These are phyloP conservation scores for Phialocephala subalpina DNA, from an alignment of 2,329 filamentous ascomycete genomes.

Conservation along the genomic window DNA sequence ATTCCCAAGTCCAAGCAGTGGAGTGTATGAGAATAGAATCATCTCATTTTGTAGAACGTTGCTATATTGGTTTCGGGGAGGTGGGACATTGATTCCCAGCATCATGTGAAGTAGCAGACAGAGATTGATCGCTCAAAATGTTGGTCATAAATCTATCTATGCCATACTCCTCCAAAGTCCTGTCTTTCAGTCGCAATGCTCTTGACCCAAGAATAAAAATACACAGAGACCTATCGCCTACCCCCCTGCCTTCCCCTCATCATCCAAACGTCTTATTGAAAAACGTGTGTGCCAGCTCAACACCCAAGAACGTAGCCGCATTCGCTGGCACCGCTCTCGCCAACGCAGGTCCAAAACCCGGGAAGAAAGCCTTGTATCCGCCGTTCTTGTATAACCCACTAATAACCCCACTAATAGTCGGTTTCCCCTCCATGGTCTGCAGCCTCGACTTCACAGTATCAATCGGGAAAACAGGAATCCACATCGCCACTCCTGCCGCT, in stretches of 20 bases:
- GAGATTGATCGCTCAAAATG: constrained; percentile 5
- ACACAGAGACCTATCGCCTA: background rate
- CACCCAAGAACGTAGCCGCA: constrained; percentile 90
- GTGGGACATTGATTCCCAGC: background rate
- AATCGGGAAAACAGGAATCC: constrained; percentile 97
- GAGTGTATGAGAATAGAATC: background rate
- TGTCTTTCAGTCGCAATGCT: constrained; percentile 14
- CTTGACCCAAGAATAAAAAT: background rate
- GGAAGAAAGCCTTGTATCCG: constrained; percentile 93
- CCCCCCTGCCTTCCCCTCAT: background rate
- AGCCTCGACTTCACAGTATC: constrained; percentile 95
- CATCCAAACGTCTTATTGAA: constrained; percentile 78
- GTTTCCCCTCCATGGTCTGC: constrained; percentile 88
- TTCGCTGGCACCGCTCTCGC: constrained; percentile 95
- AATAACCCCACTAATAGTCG: constrained; percentile 82
- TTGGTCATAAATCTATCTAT: constrained; percentile 10
- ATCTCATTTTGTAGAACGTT: background rate
- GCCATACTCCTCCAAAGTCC: constrained; percentile 11
- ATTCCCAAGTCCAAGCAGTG: no score
- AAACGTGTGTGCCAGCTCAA: constrained; percentile 83
- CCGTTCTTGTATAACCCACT: constrained; percentile 83
- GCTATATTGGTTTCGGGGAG: background rate
- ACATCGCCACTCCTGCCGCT: constrained; percentile 95
- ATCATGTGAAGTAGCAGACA: background rate
- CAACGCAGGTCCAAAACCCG: constrained; percentile 91